Evolutionary conservation across 805 yeast genomes (phyloP).

Genomic region (Lipomyces mesembrius): DNA sequence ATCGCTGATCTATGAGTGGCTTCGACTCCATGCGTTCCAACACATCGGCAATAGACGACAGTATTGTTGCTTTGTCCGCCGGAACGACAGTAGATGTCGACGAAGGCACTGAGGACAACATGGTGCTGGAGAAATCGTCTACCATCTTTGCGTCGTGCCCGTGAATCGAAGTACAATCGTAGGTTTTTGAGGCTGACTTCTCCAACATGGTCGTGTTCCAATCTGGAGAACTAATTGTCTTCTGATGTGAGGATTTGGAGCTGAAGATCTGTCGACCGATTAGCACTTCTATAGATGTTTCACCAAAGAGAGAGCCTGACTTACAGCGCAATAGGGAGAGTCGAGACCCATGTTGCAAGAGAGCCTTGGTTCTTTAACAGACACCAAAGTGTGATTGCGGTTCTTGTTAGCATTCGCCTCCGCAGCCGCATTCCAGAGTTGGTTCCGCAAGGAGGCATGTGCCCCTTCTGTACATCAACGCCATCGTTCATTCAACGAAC

Average conservation of each 20-base stretch:
- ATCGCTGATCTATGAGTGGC: slow-evolving; percentile 21
- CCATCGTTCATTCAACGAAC: no score
- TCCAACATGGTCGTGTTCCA: background rate
- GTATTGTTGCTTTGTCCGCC: slow-evolving; percentile 4
- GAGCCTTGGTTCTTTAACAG: no score
- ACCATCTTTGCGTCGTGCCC: background rate
- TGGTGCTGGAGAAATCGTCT: slow-evolving; percentile 7
- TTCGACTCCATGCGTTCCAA: slow-evolving; percentile 16
- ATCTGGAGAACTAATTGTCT: background rate
- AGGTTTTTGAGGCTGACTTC: background rate
- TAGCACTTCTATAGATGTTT: background rate
- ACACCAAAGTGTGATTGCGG: no score
- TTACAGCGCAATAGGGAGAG: background rate
- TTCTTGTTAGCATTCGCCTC: no score
- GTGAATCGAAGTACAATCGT: background rate
- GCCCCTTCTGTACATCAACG: no score
- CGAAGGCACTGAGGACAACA: background rate
- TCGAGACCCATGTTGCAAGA: background rate
- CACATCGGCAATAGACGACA: slow-evolving; percentile 12
- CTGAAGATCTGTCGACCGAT: background rate
- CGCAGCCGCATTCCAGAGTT: no score
- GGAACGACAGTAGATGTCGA: background rate
- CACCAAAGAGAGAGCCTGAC: background rate
- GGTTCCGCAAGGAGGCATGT: no score
- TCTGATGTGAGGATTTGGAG: background rate